A percentile compares a stretch with the other conserved stretches of the same genome.
Evolutionary conservation across 306 rosid species (phyloP).

Genomic region (Corylus americana): DNA sequence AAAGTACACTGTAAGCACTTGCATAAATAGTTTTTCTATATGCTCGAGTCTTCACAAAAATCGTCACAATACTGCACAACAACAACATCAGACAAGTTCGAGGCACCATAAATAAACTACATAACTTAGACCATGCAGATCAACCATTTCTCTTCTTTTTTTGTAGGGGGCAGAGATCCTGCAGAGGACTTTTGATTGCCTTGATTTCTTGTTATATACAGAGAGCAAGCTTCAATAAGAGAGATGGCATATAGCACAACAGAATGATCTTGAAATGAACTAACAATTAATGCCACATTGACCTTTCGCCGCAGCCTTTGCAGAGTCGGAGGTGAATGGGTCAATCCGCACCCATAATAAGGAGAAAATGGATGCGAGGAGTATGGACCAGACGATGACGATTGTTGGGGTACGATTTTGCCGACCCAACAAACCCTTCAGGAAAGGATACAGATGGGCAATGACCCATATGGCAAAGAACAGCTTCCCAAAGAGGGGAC

Average conservation of each 20-base stretch:
- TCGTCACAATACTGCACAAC: slow-evolving; percentile 36
- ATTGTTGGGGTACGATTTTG: slow-evolving; percentile 90
- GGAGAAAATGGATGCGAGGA: slow-evolving; percentile 91
- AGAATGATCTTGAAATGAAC: slow-evolving; percentile 18
- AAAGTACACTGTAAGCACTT: neutral
- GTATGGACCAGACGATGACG: slow-evolving; percentile 88
- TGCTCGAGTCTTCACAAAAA: slow-evolving; percentile 15
- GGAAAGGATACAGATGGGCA: slow-evolving; percentile 91
- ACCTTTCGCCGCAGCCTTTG: slow-evolving; percentile 47
- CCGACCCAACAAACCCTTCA: slow-evolving; percentile 92
- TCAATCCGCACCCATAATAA: slow-evolving; percentile 92
- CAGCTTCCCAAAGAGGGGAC: slow-evolving; percentile 80
- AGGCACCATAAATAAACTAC: neutral
- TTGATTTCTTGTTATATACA: slow-evolving; percentile 52
- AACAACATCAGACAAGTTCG: slow-evolving; percentile 26
- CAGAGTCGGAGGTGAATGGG: slow-evolving; percentile 58
- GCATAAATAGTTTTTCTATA: slow-evolving; percentile 23
- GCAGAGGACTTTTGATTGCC: slow-evolving; percentile 28
- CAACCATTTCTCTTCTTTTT: neutral
- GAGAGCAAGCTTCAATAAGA: slow-evolving; percentile 29
- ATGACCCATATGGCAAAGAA: slow-evolving; percentile 92
- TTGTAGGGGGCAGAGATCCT: neutral
- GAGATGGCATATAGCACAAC: slow-evolving; percentile 1
- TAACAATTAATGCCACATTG: slow-evolving; percentile 86
- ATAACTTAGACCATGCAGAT: slow-evolving; percentile 22